Base-by-base conservation (phyloP, 176 grass and related monocot species). In the Cenchrus fungigraminus region DNA sequence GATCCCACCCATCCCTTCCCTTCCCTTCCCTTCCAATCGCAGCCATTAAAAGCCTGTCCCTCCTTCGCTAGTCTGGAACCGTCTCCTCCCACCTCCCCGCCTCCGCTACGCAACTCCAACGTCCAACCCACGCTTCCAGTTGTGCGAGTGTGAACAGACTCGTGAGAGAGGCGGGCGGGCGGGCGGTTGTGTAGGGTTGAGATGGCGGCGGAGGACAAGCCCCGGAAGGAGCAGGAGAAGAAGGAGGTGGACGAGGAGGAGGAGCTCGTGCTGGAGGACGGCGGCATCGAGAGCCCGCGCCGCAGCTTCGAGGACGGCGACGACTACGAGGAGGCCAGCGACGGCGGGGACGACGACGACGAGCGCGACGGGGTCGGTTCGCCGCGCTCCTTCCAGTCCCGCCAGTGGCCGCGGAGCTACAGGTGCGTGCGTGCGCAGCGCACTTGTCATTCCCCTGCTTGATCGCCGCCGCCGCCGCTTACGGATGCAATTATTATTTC, bases 361-460 rank as follows among this genome's bases (percentile, higher is more conserved):
- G 86, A 73, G 5, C 77, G 74, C 6, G 79, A 71, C 10, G 91
- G 80, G 20, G 71, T 79, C 54, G 90, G 87, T 0, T 80, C 71
- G 14, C 58, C 88, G 22, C 82, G 78, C 83, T 75, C 92, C 28
- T 94, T 97, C 83, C 51, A 83, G 61, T 94, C 95, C 2, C 83
- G 45, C 12, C 80, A 94, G 56, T 94, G 95, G 95, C 95, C 95
- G 43, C 90, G 84, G 83, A 97, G 92, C 65, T 97, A 94, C 87
- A 77, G 87, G 94, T 97, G 71, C 74, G 82, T 25, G 28, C 12
- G 34, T 32, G 31, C 31, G 31, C 31, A 32, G 31, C 31, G 31
- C 65, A 14, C 45, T 46, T 61, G 13, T 14, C 28, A 8, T 49
- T 29, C 43, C 58, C 11, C 3, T 55, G 37, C 51, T 54, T 16